Evolutionary conservation across 768 basidiomycete genomes (phyloP).

Genomic region (Mycena epipterygia): DNA sequence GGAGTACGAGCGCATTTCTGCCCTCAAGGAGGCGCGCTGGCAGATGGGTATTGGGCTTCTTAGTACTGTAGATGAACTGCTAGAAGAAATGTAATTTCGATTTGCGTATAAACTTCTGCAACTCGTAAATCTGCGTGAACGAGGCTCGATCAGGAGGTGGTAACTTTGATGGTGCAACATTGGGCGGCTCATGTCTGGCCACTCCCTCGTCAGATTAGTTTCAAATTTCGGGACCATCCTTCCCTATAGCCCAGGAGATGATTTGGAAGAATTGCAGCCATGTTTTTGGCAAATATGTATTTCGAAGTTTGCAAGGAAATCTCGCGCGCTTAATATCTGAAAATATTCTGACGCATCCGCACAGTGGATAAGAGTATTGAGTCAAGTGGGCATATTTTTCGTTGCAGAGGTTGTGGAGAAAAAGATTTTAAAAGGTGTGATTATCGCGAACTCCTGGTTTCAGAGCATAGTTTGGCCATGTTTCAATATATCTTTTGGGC

Average conservation of each 20-base stretch:
- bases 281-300: not conserved
- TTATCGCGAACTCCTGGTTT: slow-evolving; percentile 7
- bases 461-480: not conserved
- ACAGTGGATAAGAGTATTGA: too few relatives aligned
- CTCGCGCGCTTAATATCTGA: too few relatives aligned
- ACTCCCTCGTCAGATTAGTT: not conserved
- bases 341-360: not conserved
- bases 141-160: not conserved
- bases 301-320: not conserved
- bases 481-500: not conserved
- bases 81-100: not conserved
- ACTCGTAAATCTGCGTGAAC: not conserved
- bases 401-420: not conserved
- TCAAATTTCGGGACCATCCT: not conserved
- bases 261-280: not conserved
- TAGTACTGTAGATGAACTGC: not conserved
- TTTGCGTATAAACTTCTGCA: not conserved
- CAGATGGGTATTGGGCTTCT: not conserved
- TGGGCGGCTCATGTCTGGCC: not conserved
- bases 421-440: not conserved
- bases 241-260: not conserved
- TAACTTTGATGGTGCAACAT: not conserved
- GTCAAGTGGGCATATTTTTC: not conserved
- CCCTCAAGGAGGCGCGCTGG: not conserved
- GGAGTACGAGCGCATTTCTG: not conserved